A percentile compares a stretch with the other conserved stretches of the same genome.
Evolutionary conservation across 2,329 filamentous ascomycete genomes (phyloP).

Genomic region (Trichoderma guizhouense): DNA sequence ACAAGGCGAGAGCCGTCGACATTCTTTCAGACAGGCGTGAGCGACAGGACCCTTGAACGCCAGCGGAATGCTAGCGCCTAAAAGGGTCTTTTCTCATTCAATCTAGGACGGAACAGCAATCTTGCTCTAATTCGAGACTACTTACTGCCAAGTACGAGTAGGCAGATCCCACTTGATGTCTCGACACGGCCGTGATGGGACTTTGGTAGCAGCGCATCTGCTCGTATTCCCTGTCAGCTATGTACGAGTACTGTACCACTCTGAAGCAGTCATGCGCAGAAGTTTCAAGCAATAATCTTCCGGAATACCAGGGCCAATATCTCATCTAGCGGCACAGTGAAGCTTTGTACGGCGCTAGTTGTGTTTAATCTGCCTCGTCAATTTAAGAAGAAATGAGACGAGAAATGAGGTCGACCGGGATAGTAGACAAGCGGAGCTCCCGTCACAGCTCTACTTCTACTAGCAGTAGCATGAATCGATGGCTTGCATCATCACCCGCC

Average conservation of each 20-base stretch:
- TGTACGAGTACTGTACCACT: background rate
- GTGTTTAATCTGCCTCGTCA: background rate
- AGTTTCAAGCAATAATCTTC: background rate
- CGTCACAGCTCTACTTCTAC: background rate
- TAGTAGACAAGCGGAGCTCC: constrained; percentile 7
- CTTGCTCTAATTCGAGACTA: background rate
- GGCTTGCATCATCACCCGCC: constrained; percentile 20
- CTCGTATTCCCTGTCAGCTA: background rate
- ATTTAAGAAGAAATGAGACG: constrained; percentile 14
- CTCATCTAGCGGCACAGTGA: background rate
- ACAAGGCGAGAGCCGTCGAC: background rate
- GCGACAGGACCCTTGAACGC: background rate
- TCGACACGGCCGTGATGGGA: background rate
- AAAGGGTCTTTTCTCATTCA: background rate
- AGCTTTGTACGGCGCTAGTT: background rate
- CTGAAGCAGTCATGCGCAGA: background rate
- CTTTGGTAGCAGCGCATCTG: background rate
- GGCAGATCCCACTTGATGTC: background rate
- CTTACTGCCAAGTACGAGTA: too few species aligned
- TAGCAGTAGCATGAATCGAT: background rate
- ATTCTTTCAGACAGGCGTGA: background rate
- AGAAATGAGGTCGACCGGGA: constrained; percentile 14
- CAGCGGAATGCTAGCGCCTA: background rate
- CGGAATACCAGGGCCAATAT: background rate
- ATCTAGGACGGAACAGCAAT: background rate